A percentile compares a stretch with the other conserved stretches of the same genome.
Evolutionary conservation across 208 protist species (phyloP).

Genomic region (Crithidia acanthocephali): DNA sequence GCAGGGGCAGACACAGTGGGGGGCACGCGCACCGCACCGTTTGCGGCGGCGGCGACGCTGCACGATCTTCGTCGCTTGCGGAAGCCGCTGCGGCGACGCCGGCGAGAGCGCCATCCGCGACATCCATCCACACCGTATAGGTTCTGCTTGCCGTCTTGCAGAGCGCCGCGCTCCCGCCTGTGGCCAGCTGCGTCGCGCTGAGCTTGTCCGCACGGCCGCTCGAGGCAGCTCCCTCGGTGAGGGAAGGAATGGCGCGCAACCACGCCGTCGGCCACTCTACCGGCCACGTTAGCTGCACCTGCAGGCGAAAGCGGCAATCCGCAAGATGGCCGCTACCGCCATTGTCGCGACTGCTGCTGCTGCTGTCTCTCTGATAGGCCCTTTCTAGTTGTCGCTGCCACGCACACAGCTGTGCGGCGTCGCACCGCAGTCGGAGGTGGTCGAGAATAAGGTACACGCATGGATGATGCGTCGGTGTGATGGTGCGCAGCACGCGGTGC

Average conservation of each 20-base stretch:
- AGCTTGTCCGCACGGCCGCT: not conserved
- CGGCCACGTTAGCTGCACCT: slow-evolving; percentile 26
- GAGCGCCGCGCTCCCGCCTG: not conserved
- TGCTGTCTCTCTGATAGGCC: not conserved
- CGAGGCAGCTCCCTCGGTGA: not conserved
- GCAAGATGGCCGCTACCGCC: too few species aligned
- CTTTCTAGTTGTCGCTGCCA: slow-evolving; percentile 6
- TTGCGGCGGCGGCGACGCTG: not conserved
- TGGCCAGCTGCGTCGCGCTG: not conserved
- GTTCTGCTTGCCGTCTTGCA: not conserved
- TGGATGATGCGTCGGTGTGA: not conserved
- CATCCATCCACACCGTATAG: slow-evolving; percentile 18
- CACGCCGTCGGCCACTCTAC: slow-evolving; percentile 13
- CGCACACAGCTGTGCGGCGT: not conserved
- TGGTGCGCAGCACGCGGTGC: not conserved
- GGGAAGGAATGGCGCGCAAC: not conserved
- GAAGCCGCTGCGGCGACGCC: not conserved
- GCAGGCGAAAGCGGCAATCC: slow-evolving; percentile 7
- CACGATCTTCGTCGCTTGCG: not conserved
- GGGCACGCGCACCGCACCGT: not conserved
- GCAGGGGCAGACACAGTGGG: slow-evolving; percentile 26
- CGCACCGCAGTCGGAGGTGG: slow-evolving; percentile 11
- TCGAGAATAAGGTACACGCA: slow-evolving; percentile 26
- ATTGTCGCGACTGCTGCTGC: too few species aligned
- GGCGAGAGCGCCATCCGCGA: not conserved